Evolutionary conservation across 116 monocot species (phyloP), one percentile per base, ranked within the genome.

Genomic region (Iris pallida): DNA sequence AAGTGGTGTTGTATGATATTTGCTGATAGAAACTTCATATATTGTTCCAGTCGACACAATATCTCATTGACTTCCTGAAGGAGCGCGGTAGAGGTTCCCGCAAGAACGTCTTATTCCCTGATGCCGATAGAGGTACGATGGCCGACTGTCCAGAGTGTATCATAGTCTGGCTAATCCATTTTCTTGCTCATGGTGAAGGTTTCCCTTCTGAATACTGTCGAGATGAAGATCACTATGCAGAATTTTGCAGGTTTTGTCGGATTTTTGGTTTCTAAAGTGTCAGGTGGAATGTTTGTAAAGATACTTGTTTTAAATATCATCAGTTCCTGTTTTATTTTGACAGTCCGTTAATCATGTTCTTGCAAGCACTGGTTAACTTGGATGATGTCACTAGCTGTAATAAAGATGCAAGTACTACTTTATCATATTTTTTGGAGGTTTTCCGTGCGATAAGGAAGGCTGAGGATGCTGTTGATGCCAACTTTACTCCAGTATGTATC

Each of bases 391-490:
- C 57, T 65, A 61, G 62, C 47, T 68, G 51, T 51, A 74, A 64
- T 13, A 63, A 64, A 11, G 46, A 68, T 72, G 46, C 17, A 57
- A 69, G 47, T 72, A 57, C 59, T 30, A 82, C 59, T 16, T 30
- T 60, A 30, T 76, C 85, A 44, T 68, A 65, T 83, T 67, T 89
- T 16, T 44, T 78, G 57, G 85, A 77, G n/a, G 87, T 96, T 64
- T 84, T 96, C 53, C 84, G 78, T 81, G 96, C 87, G 41, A 80
- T 92, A 55, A 80, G 68, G 70, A 89, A 75, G 64, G 89, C 96
- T 76, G 92, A 87, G 56, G 96, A 96, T 89, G 86, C 86, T 53
- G 58, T 79, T 79, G 79, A 92, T 73, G 62, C 69, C 75, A 17
- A 71, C 16, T 51, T 80, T 55, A 89, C 92, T 13, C 67, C 72